phyloP scores from a whole-genome alignment of 371 early-diverging fungal species.

The Dentiscutata heterogama region DNA sequence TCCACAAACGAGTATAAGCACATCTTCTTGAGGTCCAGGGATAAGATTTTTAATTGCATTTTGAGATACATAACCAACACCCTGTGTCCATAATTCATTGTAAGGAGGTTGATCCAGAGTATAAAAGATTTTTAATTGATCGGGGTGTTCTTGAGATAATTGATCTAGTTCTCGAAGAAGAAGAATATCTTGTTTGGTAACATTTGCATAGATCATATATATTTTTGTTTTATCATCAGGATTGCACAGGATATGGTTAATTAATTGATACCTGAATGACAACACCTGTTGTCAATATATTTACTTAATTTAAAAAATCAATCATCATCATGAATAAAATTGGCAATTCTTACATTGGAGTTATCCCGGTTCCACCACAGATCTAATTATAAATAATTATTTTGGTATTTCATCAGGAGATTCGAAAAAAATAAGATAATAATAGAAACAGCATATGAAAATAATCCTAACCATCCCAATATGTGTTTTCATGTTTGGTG shows the following conservation, averaged over 20 bases:
- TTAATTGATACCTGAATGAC: constrained; percentile 62
- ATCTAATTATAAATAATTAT: constrained; percentile 49
- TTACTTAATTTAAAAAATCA: background rate
- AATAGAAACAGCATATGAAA: background rate
- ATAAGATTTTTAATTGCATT: constrained; percentile 75
- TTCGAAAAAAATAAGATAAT: background rate
- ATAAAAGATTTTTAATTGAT: constrained; percentile 84
- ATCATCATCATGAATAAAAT: background rate
- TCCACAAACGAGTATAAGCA: constrained; percentile 91
- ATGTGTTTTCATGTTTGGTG: constrained; percentile 76
- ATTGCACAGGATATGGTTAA: constrained; percentile 74
- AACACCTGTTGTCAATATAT: background rate
- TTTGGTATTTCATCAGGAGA: no score
- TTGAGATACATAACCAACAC: constrained; percentile 75
- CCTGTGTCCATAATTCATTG: constrained; percentile 69
- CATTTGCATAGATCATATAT: constrained; percentile 89
- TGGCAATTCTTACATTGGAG: constrained; percentile 78
- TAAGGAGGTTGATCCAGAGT: constrained; percentile 78
- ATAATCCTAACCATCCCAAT: constrained; percentile 75
- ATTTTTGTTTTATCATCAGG: constrained; percentile 87
- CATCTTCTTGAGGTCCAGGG: constrained; percentile 63
- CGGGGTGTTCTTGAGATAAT: constrained; percentile 74
- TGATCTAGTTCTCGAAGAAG: constrained; percentile 82
- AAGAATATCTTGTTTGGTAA: constrained; percentile 87
- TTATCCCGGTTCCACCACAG: constrained; percentile 95